phyloP scores from a whole-genome alignment of 2,329 filamentous ascomycete genomes.

The Aspergillus fijiensis region DNA sequence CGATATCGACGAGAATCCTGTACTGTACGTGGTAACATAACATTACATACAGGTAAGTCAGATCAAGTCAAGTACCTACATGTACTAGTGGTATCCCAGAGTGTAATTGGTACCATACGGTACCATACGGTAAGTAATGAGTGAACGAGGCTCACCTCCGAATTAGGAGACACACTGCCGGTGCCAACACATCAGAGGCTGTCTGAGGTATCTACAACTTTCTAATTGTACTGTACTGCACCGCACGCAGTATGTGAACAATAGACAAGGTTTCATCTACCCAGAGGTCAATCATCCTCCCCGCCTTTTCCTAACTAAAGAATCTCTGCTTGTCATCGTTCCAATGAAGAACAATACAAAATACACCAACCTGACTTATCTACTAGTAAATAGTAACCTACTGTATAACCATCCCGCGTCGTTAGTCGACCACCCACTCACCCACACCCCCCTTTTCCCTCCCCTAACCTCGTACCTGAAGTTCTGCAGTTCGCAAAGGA shows the following conservation, averaged over 20 bases:
- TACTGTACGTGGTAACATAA: background rate
- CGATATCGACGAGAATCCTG: background rate
- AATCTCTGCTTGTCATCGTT: too few relatives aligned
- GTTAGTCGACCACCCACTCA: background rate
- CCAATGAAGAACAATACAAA: too few relatives aligned
- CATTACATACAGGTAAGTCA: background rate
- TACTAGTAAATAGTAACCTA: too few relatives aligned
- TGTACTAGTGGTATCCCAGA: background rate
- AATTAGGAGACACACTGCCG: background rate
- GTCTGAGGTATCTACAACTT: too few relatives aligned
- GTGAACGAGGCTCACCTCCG: background rate
- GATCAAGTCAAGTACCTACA: too few relatives aligned
- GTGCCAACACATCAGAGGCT: background rate
- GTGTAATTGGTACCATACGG: background rate
- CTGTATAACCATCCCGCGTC: background rate
- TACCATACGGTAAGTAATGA: background rate
- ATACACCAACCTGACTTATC: too few relatives aligned
- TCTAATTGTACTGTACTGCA: too few relatives aligned
- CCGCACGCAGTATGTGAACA: too few relatives aligned
- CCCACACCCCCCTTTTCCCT: background rate
- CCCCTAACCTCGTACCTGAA: constrained; percentile 8
- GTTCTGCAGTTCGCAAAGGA: background rate
- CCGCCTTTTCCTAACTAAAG: too few relatives aligned
- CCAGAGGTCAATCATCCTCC: too few relatives aligned
- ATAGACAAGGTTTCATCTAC: too few relatives aligned